Conservation (phyloP, 306 rosid genomes). For the Cucumis sativus region Cucumber_9930_V3 NC_026657.2:11031501-11032000, state of each 20-base stretch:
- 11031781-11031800: slow-evolving; percentile 16
- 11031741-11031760: slow-evolving; percentile 22
- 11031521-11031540: slow-evolving; percentile 14
- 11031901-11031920: slow-evolving; percentile 17
- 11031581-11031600: slow-evolving; percentile 35
- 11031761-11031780: slow-evolving; percentile 19
- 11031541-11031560: not conserved
- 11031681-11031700: slow-evolving; percentile 53
- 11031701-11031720: slow-evolving; percentile 43
- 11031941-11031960: slow-evolving; percentile 33
- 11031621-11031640: slow-evolving; percentile 22
- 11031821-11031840: slow-evolving; percentile 47
- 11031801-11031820: slow-evolving; percentile 38
- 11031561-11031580: not conserved
- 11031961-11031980: slow-evolving; percentile 16
- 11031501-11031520: not conserved
- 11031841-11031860: slow-evolving; percentile 33
- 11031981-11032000: slow-evolving; percentile 8
- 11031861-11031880: slow-evolving; percentile 31
- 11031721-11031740: slow-evolving; percentile 58
- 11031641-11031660: slow-evolving; percentile 35
- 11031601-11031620: slow-evolving; percentile 49
- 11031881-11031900: slow-evolving; percentile 18
- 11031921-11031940: slow-evolving; percentile 19
- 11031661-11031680: slow-evolving; percentile 28